Conservation (phyloP, 768 basidiomycete species). For the Lentinula boryana region DNA sequence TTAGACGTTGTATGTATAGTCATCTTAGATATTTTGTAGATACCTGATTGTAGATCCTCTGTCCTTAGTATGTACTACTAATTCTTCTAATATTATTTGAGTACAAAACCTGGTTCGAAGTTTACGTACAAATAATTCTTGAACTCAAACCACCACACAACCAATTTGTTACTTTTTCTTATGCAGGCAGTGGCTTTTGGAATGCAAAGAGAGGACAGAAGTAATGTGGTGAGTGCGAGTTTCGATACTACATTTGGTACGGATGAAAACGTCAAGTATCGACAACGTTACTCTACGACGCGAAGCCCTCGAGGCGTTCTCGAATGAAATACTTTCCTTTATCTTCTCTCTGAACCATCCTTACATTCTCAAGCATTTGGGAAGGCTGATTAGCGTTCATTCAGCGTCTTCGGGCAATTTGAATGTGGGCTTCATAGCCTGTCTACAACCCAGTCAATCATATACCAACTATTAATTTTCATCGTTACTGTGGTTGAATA, state of each 20-base stretch:
- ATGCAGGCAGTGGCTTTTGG: background rate
- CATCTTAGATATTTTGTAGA: background rate
- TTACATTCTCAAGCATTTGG: background rate
- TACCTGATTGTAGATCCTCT: background rate
- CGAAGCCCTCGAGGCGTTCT: background rate
- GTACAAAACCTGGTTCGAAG: too few species aligned
- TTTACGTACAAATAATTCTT: too few species aligned
- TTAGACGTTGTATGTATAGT: background rate
- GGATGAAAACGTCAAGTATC: conserved; percentile 5
- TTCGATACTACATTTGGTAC: background rate
- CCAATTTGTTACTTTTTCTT: too few species aligned
- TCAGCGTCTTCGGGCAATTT: too few species aligned
- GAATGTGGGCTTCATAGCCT: too few species aligned
- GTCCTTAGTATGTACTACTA: background rate
- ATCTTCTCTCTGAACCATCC: conserved; percentile 2
- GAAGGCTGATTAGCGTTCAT: background rate
- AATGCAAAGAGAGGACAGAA: background rate
- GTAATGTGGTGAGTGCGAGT: background rate
- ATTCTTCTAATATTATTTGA: background rate
- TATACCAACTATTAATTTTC: too few species aligned
- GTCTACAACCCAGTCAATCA: too few species aligned
- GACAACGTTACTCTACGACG: background rate
- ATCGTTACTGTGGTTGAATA: too few species aligned
- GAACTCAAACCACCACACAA: background rate
- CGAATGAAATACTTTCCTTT: background rate